Conservation (phyloP, 2,329 filamentous ascomycete genomes). For the Basipetospora chlamydospora region DNA sequence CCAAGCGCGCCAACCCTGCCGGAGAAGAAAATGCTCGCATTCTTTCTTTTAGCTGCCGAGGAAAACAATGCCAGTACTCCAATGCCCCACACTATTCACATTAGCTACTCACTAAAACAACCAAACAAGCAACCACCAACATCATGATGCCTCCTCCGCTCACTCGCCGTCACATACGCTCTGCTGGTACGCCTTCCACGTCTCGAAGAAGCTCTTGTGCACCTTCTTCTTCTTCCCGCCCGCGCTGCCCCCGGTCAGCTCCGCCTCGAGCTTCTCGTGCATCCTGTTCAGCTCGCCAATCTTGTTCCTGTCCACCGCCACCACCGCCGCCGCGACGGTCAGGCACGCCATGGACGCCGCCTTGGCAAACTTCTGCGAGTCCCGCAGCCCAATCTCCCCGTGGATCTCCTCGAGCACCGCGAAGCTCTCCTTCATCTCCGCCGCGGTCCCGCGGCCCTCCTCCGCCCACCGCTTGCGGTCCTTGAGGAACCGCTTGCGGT, state of each 20-base stretch:
- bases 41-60: too few species aligned
- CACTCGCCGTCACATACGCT: slow-evolving; percentile 1
- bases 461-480: slow-evolving; percentile 19
- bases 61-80: too few species aligned
- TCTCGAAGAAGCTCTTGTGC: slow-evolving; percentile 51
- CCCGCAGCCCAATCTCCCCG: slow-evolving; percentile 44
- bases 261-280: slow-evolving; percentile 39
- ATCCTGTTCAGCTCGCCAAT: slow-evolving; percentile 43
- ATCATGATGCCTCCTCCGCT: background rate
- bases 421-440: slow-evolving; percentile 31
- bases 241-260: slow-evolving; percentile 42
- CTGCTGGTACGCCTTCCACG: slow-evolving; percentile 49
- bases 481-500: slow-evolving; percentile 54
- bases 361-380: slow-evolving; percentile 56
- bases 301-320: slow-evolving; percentile 35
- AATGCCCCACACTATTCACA: too few species aligned
- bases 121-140: slow-evolving; percentile 22
- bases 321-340: slow-evolving; percentile 48
- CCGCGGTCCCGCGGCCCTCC: slow-evolving; percentile 19
- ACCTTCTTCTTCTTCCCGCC: slow-evolving; percentile 27
- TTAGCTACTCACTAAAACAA: too few species aligned
- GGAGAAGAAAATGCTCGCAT: too few species aligned
- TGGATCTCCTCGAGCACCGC: slow-evolving; percentile 53
- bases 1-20: too few species aligned
- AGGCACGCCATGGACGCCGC: slow-evolving; percentile 62